phyloP scores from a whole-genome alignment of 805 yeast genomes.

The Ogataea allantospora region DNA sequence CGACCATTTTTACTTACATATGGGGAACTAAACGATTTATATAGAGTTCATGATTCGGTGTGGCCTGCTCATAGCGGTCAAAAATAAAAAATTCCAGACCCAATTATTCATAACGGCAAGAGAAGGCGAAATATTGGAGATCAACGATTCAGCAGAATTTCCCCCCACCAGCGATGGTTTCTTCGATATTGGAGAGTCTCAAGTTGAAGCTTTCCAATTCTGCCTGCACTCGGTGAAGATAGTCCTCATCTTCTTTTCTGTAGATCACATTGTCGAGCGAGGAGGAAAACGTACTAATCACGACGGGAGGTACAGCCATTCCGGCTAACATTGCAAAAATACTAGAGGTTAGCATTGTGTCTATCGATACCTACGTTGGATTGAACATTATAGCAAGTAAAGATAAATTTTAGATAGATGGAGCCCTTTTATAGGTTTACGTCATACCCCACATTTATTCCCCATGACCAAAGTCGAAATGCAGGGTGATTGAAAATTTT shows the following conservation, averaged over 20 bases:
- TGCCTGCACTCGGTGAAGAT: slow-evolving; percentile 10
- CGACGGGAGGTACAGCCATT: slow-evolving; percentile 18
- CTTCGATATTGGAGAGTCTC: slow-evolving; percentile 17
- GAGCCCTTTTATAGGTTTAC: background rate
- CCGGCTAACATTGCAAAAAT: slow-evolving; percentile 21
- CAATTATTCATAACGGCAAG: slow-evolving; percentile 10
- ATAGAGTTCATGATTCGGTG: slow-evolving; percentile 12
- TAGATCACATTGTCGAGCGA: slow-evolving; percentile 11
- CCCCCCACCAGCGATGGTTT: slow-evolving; percentile 1
- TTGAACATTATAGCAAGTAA: background rate
- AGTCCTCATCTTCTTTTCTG: slow-evolving; percentile 19
- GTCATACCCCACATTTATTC: slow-evolving; percentile 1
- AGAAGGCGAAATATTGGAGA: slow-evolving; percentile 9
- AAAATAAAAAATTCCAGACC: background rate
- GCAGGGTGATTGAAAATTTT: background rate
- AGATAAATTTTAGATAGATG: background rate
- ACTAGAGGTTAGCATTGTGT: slow-evolving; percentile 5
- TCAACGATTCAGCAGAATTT: slow-evolving; percentile 1
- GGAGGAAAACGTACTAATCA: slow-evolving; percentile 9
- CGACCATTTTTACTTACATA: slow-evolving; percentile 12
- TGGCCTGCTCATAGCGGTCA: slow-evolving; percentile 18
- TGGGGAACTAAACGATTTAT: background rate
- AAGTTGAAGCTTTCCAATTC: slow-evolving; percentile 16
- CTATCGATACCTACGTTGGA: slow-evolving; percentile 8
- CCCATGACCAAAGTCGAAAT: background rate